Percentiles rank a stretch among this genome's conserved stretches.
Evolutionary conservation across 768 basidiomycete species (phyloP).

Genomic region (Panaeolus cyanescens): DNA sequence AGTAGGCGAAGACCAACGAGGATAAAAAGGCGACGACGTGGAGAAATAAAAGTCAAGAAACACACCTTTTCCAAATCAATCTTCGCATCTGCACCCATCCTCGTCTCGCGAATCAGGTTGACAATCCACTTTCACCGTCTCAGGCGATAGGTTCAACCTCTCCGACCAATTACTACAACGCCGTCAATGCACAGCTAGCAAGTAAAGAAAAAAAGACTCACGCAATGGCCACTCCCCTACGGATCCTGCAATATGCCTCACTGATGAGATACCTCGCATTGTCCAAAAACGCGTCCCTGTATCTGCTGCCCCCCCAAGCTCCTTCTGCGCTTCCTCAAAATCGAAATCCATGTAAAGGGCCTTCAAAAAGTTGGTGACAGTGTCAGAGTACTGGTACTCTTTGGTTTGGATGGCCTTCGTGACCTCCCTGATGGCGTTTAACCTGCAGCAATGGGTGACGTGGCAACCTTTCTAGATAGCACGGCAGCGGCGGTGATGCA

Average conservation of each 20-base stretch:
- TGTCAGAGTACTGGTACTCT: constrained; percentile 95
- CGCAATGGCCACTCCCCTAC: constrained; percentile 89
- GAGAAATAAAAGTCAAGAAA: too few species aligned
- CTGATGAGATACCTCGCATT: constrained; percentile 95
- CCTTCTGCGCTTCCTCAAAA: constrained; percentile 90
- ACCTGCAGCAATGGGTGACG: constrained; percentile 41
- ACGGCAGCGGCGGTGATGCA: constrained; percentile 94
- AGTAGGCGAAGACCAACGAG: not conserved
- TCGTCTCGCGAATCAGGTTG: constrained; percentile 96
- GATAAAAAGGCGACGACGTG: not conserved
- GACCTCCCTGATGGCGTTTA: constrained; percentile 84
- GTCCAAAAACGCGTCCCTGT: constrained; percentile 93
- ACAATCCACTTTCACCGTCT: constrained; percentile 99
- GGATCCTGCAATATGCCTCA: constrained; percentile 97
- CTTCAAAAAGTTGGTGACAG: constrained; percentile 90
- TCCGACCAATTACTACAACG: constrained; percentile 81
- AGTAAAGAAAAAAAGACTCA: constrained; percentile 25
- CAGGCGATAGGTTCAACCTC: constrained; percentile 88
- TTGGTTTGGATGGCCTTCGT: constrained; percentile 94
- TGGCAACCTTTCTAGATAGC: constrained; percentile 78
- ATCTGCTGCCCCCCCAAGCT: constrained; percentile 79
- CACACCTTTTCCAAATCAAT: constrained; percentile 93
- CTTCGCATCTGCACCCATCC: constrained; percentile 96
- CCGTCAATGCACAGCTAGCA: not conserved
- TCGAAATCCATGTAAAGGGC: constrained; percentile 96